Percentiles rank a stretch among this genome's conserved stretches.
These are phyloP conservation scores for Acanthamoeba culbertsoni DNA, from an alignment of 208 protist genomes.

Conservation along the genomic window DNA sequence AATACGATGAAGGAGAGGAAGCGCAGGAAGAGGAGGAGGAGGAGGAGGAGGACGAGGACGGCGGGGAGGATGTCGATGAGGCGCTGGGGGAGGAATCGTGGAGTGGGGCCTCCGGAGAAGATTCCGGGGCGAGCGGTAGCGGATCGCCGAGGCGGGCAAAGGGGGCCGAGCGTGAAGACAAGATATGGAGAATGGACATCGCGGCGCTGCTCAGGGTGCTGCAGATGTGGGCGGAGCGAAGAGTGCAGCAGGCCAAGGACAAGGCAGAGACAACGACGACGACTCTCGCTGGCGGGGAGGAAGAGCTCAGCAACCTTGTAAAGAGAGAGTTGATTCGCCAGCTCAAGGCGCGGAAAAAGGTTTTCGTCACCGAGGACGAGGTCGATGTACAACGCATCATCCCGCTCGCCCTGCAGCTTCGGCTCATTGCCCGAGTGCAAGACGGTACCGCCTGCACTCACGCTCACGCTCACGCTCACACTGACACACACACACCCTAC, in stretches of 20 bases:
- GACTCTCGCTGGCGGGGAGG: neutral
- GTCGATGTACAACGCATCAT: neutral
- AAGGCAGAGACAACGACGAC: neutral
- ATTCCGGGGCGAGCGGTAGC: too few species aligned
- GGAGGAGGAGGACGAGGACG: too few species aligned
- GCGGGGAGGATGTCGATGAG: too few species aligned
- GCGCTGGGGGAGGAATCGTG: too few species aligned
- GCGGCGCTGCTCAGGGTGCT: neutral
- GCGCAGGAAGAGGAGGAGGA: neutral
- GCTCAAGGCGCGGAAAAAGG: neutral
- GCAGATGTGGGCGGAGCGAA: neutral
- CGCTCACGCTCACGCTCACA: neutral
- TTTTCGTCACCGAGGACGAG: neutral
- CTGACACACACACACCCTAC: too few species aligned
- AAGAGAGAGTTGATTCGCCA: neutral
- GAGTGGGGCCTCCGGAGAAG: too few species aligned
- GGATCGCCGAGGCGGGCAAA: too few species aligned
- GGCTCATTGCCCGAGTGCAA: neutral
- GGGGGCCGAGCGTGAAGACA: too few species aligned
- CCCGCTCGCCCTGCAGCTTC: neutral
- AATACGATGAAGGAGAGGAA: neutral
- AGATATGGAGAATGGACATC: neutral
- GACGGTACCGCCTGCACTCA: neutral
- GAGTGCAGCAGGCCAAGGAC: neutral
- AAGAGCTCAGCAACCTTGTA: neutral